A percentile compares a stretch with the other conserved stretches of the same genome.
These are phyloP conservation scores for Debaryomyces subglobosus DNA, from an alignment of 1,139 yeast species.

Conservation along the genomic window DNA sequence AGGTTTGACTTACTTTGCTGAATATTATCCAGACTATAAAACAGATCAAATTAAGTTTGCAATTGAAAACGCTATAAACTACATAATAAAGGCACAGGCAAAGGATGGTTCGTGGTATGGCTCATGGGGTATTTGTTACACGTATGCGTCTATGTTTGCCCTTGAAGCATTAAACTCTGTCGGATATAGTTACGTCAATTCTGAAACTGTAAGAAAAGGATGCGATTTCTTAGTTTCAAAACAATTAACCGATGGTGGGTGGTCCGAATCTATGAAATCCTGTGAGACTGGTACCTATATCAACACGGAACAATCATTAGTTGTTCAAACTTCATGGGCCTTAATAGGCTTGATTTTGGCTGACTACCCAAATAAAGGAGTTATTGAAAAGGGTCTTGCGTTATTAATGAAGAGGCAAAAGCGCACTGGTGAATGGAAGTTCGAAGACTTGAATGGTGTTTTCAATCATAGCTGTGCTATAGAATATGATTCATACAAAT, in stretches of 20 bases:
- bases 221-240: slow-evolving; percentile 81
- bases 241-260: slow-evolving; percentile 90
- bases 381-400: slow-evolving; percentile 65
- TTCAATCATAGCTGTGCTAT: slow-evolving; percentile 92
- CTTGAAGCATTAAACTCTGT: slow-evolving; percentile 83
- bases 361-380: slow-evolving; percentile 69
- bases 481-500: slow-evolving; percentile 93
- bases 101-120: slow-evolving; percentile 98
- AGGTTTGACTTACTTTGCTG: slow-evolving; percentile 80
- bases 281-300: slow-evolving; percentile 86
- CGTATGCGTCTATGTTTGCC: slow-evolving; percentile 98
- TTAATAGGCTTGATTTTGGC: slow-evolving; percentile 80
- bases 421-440: slow-evolving; percentile 81
- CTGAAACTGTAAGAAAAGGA: slow-evolving; percentile 65
- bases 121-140: slow-evolving; percentile 96
- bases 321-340: slow-evolving; percentile 95
- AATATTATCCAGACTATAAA: slow-evolving; percentile 64
- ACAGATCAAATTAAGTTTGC: slow-evolving; percentile 65
- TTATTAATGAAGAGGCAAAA: slow-evolving; percentile 71
- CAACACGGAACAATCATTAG: slow-evolving; percentile 56
- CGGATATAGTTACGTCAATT: slow-evolving; percentile 63
- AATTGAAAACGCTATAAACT: slow-evolving; percentile 72
- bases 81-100: slow-evolving; percentile 68
- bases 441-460: slow-evolving; percentile 91
- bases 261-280: slow-evolving; percentile 90